These are phyloP conservation scores for Plasmodium inui DNA, from an alignment of 169 alveolate genomes.

Conservation along the genomic window DNA sequence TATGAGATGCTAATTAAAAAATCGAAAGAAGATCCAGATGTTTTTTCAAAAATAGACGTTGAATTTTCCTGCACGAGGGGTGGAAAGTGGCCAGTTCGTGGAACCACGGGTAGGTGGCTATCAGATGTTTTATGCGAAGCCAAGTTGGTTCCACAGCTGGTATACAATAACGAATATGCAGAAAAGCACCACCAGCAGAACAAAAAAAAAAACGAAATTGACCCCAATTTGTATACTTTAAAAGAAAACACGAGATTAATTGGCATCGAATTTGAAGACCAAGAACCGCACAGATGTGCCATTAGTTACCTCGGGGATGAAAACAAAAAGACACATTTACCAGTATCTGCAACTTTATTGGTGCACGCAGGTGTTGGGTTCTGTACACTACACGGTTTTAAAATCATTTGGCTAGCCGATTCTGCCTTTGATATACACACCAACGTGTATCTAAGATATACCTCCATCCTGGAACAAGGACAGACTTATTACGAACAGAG, in stretches of 20 bases:
- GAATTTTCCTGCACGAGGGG: constrained; percentile 38
- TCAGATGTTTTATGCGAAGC: constrained; percentile 75
- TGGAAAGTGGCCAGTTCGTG: constrained; percentile 67
- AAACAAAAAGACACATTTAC: constrained; percentile 41
- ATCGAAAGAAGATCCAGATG: constrained; percentile 42
- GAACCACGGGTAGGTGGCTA: constrained; percentile 44
- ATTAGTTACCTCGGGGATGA: constrained; percentile 82
- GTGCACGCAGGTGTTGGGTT: constrained; percentile 77
- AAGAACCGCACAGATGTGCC: constrained; percentile 81
- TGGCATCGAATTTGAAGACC: constrained; percentile 82
- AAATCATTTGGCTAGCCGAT: constrained; percentile 80
- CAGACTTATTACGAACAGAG: constrained; percentile 77
- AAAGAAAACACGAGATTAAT: constrained; percentile 74
- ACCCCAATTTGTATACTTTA: constrained; percentile 19
- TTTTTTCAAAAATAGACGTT: constrained; percentile 49
- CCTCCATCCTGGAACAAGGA: constrained; percentile 77
- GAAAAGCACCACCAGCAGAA: not conserved
- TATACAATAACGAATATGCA: constrained; percentile 40
- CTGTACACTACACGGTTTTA: constrained; percentile 79
- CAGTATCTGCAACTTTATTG: constrained; percentile 75
- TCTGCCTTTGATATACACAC: constrained; percentile 80
- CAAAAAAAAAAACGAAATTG: not conserved
- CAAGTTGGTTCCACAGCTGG: constrained; percentile 50
- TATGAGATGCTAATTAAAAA: constrained; percentile 23
- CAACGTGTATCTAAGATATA: constrained; percentile 75